phyloP scores from a whole-genome alignment of 2,329 filamentous ascomycete genomes.

The Monilinia vaccinii-corymbosi region DNA sequence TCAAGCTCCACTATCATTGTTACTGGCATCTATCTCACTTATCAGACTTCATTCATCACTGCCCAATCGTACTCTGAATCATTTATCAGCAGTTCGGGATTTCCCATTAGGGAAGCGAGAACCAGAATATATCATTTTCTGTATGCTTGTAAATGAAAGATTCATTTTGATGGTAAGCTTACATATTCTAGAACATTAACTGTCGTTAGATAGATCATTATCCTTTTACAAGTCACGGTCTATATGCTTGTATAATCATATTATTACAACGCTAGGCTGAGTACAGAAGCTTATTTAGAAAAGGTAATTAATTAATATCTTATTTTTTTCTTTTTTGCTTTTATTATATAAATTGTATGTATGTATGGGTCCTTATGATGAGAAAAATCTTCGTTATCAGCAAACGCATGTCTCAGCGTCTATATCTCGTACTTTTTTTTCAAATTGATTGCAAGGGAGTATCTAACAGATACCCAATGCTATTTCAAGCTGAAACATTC shows the following conservation, averaged over 20 bases:
- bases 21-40: neutral
- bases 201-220: no score
- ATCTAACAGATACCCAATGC: no score
- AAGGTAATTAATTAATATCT: no score
- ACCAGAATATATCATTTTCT: neutral
- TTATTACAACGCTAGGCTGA: neutral
- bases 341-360: no score
- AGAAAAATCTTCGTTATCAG: neutral
- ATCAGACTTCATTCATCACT: neutral
- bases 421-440: neutral
- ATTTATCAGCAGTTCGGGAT: neutral
- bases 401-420: neutral
- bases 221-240: neutral
- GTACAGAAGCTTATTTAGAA: no score
- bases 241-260: no score
- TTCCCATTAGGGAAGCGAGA: neutral
- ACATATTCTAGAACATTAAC: conserved; percentile 1
- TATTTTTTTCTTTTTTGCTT: no score
- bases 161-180: neutral
- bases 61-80: neutral
- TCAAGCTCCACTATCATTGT: neutral
- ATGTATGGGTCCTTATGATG: neutral
- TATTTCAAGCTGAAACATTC: no score
- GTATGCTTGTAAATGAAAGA: neutral
- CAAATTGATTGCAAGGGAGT: neutral